These are phyloP conservation scores for Beta lomatogona DNA, from an alignment of 179 eudicot species.

Conservation along the genomic window DNA sequence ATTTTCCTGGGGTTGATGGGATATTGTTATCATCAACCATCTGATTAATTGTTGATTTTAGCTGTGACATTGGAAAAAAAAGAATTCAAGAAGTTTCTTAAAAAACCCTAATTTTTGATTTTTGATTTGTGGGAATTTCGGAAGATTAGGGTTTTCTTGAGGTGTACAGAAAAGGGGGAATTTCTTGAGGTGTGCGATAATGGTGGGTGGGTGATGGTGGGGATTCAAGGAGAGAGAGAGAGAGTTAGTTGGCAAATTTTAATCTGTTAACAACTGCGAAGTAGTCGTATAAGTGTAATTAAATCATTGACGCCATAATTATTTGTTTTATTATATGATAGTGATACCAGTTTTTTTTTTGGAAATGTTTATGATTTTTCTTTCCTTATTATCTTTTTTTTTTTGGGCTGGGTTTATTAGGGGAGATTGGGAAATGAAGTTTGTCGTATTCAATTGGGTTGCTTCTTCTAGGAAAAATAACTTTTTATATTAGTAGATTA, in stretches of 20 bases:
- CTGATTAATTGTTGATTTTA: constrained; percentile 19
- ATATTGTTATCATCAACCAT: constrained; percentile 30
- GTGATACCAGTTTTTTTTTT: not conserved
- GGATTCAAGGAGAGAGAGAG: constrained; percentile 3
- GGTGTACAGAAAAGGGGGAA: not conserved
- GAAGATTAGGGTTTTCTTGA: not conserved
- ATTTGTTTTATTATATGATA: too few species aligned
- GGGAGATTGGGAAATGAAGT: too few species aligned
- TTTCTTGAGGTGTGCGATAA: constrained; percentile 5
- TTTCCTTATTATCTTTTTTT: not conserved
- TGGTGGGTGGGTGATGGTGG: not conserved
- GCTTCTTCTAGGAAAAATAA: too few species aligned
- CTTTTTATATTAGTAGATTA: too few species aligned
- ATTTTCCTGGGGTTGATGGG: constrained; percentile 73
- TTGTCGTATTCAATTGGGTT: too few species aligned
- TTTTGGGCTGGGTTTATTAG: too few species aligned
- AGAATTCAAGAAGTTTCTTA: too few species aligned
- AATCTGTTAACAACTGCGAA: constrained; percentile 6
- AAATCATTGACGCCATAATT: not conserved
- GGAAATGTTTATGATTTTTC: not conserved
- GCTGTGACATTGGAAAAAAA: constrained; percentile 22
- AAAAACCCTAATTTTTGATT: too few species aligned
- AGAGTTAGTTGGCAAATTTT: constrained; percentile 12
- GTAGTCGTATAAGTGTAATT: constrained; percentile 5
- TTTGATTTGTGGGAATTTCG: not conserved